Conservation (phyloP, 306 rosid species). For the Oemleria cerasiformis region DNA sequence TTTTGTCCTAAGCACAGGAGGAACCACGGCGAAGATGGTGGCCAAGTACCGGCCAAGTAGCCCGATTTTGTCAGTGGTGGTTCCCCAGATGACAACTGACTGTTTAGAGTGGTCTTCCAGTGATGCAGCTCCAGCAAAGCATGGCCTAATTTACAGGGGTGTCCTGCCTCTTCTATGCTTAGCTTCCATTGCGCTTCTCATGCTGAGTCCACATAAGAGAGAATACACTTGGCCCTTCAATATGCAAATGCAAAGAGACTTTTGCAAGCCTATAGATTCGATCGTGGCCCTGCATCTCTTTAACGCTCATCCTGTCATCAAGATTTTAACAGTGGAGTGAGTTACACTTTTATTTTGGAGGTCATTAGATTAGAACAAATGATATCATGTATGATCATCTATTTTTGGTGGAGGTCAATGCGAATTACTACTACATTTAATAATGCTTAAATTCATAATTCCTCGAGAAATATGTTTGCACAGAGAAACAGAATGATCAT, state of each 20-base stretch:
- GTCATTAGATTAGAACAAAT: too few species aligned
- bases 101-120: slow-evolving; percentile 37
- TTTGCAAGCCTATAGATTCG: neutral
- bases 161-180: slow-evolving; percentile 14
- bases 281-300: slow-evolving; percentile 5
- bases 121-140: slow-evolving; percentile 10
- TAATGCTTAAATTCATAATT: too few species aligned
- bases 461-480: too few species aligned
- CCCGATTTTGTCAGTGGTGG: slow-evolving; percentile 54
- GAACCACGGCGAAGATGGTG: slow-evolving; percentile 38
- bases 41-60: slow-evolving; percentile 57
- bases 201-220: neutral
- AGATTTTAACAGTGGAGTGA: too few species aligned
- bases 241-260: neutral
- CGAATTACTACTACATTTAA: too few species aligned
- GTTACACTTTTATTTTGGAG: too few species aligned
- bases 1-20: slow-evolving; percentile 36
- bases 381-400: too few species aligned
- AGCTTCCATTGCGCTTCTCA: neutral
- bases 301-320: too few species aligned
- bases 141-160: slow-evolving; percentile 3
- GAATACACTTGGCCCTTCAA: neutral
- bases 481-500: too few species aligned
- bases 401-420: too few species aligned
- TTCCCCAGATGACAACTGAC: slow-evolving; percentile 42